A percentile compares a stretch with the other conserved stretches of the same genome.
These are phyloP conservation scores for Excoecaria agallocha DNA, from an alignment of 345 rosid genomes.

Conservation along the genomic window DNA sequence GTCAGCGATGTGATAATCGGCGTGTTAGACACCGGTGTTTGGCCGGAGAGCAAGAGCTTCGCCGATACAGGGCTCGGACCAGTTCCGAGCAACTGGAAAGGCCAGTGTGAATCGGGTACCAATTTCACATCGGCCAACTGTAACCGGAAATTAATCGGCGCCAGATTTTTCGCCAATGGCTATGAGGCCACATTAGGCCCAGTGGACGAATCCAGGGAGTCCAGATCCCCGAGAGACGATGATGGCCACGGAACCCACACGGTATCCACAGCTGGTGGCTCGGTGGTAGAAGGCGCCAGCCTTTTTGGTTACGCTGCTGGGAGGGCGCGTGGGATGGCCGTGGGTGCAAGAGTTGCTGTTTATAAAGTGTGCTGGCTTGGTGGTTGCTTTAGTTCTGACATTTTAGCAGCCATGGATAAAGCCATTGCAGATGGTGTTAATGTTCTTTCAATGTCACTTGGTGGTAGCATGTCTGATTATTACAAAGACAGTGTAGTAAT, in stretches of 20 bases:
- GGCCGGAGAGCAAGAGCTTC: constrained; percentile 44
- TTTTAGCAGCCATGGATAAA: constrained; percentile 35
- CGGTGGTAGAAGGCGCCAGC: constrained; percentile 23
- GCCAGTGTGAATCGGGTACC: constrained; percentile 28
- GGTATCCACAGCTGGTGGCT: constrained; percentile 23
- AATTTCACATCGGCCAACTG: constrained; percentile 22
- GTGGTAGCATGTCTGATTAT: constrained; percentile 33
- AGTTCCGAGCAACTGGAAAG: constrained; percentile 28
- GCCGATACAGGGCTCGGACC: constrained; percentile 36
- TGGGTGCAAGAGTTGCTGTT: constrained; percentile 22
- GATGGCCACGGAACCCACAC: constrained; percentile 48
- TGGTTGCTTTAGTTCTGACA: constrained; percentile 42
- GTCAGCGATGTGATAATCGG: constrained; percentile 34
- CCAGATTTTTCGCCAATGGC: constrained; percentile 32
- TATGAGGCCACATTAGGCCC: constrained; percentile 40
- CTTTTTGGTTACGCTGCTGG: constrained; percentile 23
- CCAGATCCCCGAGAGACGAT: constrained; percentile 41
- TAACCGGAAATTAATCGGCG: constrained; percentile 33
- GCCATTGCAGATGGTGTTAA: constrained; percentile 37
- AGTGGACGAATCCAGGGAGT: constrained; percentile 35
- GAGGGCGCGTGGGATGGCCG: constrained; percentile 29
- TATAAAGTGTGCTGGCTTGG: constrained; percentile 30
- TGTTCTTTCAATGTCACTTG: constrained; percentile 38
- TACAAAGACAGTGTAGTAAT: constrained; percentile 25
- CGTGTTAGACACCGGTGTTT: constrained; percentile 40